Evolutionary conservation across 257 asterid genomes (phyloP).

Genomic region (Plantago ovata): DNA sequence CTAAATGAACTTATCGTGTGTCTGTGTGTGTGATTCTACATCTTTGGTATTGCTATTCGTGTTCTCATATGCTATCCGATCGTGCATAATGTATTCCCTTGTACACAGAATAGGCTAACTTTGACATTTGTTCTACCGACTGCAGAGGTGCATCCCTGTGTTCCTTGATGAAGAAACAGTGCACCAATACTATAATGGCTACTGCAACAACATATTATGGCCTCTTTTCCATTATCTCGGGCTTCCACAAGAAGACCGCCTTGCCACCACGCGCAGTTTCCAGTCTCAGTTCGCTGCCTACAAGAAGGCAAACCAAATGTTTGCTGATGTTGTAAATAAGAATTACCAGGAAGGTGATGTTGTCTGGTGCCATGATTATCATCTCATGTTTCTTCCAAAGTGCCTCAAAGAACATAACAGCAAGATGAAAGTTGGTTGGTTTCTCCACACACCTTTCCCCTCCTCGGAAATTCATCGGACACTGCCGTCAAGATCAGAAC

Average conservation of each 20-base stretch:
- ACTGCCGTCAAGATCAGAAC: conserved; percentile 76
- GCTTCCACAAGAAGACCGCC: conserved; percentile 88
- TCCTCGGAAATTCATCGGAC: conserved; percentile 88
- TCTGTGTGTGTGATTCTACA: not conserved
- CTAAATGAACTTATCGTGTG: not conserved
- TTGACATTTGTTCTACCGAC: conserved; percentile 3
- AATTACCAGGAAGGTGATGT: conserved; percentile 87
- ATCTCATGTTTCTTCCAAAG: conserved; percentile 83
- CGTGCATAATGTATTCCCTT: too few relatives aligned
- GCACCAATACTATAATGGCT: conserved; percentile 80
- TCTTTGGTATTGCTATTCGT: too few relatives aligned
- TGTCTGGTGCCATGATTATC: conserved; percentile 94
- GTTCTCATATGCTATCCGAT: too few relatives aligned
- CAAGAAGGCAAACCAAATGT: conserved; percentile 79
- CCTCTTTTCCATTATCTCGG: conserved; percentile 92
- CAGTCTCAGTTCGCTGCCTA: conserved; percentile 88
- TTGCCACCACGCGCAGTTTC: conserved; percentile 88
- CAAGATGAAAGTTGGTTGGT: conserved; percentile 89
- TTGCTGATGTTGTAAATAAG: conserved; percentile 75
- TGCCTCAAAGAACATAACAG: conserved; percentile 68
- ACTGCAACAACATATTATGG: conserved; percentile 90
- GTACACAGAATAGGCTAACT: too few relatives aligned
- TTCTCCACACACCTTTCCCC: conserved; percentile 91
- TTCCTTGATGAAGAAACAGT: conserved; percentile 80
- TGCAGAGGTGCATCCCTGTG: conserved; percentile 88